phyloP scores from a whole-genome alignment of 2,329 filamentous ascomycete species.

The Helicocarpus griseus region DNA sequence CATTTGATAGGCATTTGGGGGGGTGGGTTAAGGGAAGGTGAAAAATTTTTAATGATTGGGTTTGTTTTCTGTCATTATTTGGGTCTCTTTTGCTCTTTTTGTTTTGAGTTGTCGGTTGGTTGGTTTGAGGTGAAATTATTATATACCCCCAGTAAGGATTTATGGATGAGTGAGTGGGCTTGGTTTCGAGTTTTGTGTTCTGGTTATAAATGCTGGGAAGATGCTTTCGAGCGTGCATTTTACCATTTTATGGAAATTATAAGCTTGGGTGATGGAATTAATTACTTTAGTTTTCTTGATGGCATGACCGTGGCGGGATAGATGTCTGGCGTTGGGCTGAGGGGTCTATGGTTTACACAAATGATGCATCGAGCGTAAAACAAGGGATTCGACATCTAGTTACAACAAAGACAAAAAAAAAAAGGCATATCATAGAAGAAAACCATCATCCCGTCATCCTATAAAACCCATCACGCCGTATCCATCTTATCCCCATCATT shows the following conservation, averaged over 20 bases:
- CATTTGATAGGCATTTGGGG: slow-evolving; percentile 78
- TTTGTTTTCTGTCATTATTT: too few species aligned
- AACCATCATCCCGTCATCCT: neutral
- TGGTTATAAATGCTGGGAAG: too few species aligned
- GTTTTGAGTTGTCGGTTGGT: too few species aligned
- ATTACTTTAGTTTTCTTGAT: neutral
- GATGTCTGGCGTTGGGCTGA: slow-evolving; percentile 1
- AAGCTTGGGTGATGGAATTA: neutral
- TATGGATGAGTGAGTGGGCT: too few species aligned
- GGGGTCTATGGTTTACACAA: slow-evolving; percentile 4
- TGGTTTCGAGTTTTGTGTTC: too few species aligned
- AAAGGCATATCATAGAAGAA: slow-evolving; percentile 1
- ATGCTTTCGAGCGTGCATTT: too few species aligned
- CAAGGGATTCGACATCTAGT: neutral
- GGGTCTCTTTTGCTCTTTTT: too few species aligned
- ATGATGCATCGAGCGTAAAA: slow-evolving; percentile 4
- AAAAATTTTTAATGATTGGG: slow-evolving; percentile 24
- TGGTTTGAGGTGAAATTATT: too few species aligned
- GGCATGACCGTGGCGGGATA: neutral
- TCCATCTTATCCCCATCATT: slow-evolving; percentile 76
- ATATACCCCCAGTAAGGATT: too few species aligned
- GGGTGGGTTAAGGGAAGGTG: slow-evolving; percentile 62
- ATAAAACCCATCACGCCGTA: slow-evolving; percentile 52
- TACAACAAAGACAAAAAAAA: neutral
- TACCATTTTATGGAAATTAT: neutral